A percentile compares a stretch with the other conserved stretches of the same genome.
Evolutionary conservation across 305 asterid genomes (phyloP).

Genomic region (Rubia tinctorum): DNA sequence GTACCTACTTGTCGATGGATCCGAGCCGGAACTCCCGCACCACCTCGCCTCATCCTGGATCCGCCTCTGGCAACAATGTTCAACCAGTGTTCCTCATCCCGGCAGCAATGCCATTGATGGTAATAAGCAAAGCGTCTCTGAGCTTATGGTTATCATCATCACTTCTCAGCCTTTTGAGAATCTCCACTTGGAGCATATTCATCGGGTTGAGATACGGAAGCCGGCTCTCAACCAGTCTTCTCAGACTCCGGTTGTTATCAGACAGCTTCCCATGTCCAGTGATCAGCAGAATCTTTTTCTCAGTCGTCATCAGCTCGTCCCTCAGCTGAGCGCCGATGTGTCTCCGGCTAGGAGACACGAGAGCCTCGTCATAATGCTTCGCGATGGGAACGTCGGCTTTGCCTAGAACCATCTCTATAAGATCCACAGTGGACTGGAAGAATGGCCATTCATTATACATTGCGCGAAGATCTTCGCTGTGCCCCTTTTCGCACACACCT

Average conservation of each 20-base stretch:
- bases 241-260: slow-evolving; percentile 61
- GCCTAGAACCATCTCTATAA: slow-evolving; percentile 92
- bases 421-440: slow-evolving; percentile 84
- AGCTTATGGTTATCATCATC: slow-evolving; percentile 74
- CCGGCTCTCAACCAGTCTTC: slow-evolving; percentile 88
- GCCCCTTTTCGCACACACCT: slow-evolving; percentile 75
- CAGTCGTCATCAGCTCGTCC: slow-evolving; percentile 73
- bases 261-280: slow-evolving; percentile 84
- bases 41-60: no score
- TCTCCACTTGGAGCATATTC: slow-evolving; percentile 97
- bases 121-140: slow-evolving; percentile 81
- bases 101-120: slow-evolving; percentile 94
- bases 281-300: slow-evolving; percentile 55
- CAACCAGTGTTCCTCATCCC: slow-evolving; percentile 97
- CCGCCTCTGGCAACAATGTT: slow-evolving; percentile 8
- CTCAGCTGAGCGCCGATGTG: slow-evolving; percentile 75
- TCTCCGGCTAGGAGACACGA: slow-evolving; percentile 65
- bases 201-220: slow-evolving; percentile 89
- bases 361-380: slow-evolving; percentile 83
- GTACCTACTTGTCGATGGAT: no score
- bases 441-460: slow-evolving; percentile 96
- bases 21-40: no score
- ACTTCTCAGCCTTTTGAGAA: slow-evolving; percentile 69
- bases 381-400: slow-evolving; percentile 84
- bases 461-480: slow-evolving; percentile 70